phyloP scores from a whole-genome alignment of 108 stramenopile species.

The Schizochytrium sp. region DNA sequence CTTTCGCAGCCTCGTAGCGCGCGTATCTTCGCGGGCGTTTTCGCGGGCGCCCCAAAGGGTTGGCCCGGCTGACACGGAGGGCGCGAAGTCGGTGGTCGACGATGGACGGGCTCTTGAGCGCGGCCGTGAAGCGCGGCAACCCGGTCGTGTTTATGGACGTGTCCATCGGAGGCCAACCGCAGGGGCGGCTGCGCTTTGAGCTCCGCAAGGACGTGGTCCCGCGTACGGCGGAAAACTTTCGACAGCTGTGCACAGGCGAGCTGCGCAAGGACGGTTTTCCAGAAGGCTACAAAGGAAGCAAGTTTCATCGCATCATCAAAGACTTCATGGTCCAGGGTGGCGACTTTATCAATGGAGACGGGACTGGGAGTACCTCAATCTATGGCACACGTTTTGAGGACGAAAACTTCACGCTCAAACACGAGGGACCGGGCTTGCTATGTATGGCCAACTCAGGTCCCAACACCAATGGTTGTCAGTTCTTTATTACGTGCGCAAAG shows the following conservation, averaged over 20 bases:
- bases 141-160: slow-evolving; percentile 21
- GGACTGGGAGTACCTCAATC: slow-evolving; percentile 80
- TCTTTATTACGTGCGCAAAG: slow-evolving; percentile 86
- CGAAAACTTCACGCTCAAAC: slow-evolving; percentile 84
- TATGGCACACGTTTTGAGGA: slow-evolving; percentile 74
- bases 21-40: too few species aligned
- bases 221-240: slow-evolving; percentile 71
- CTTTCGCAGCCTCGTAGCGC: too few species aligned
- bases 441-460: slow-evolving; percentile 88
- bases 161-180: slow-evolving; percentile 4
- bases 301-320: slow-evolving; percentile 79
- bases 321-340: slow-evolving; percentile 93
- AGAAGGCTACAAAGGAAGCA: slow-evolving; percentile 53
- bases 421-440: slow-evolving; percentile 68
- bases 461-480: slow-evolving; percentile 86
- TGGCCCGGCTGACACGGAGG: background rate
- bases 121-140: slow-evolving; percentile 1
- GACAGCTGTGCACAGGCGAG: slow-evolving; percentile 44
- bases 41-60: background rate
- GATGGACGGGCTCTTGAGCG: background rate
- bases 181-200: slow-evolving; percentile 61
- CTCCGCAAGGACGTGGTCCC: slow-evolving; percentile 78
- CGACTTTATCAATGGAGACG: slow-evolving; percentile 52
- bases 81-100: background rate
- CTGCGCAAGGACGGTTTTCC: slow-evolving; percentile 65